A percentile compares a stretch with the other conserved stretches of the same genome.
phyloP scores from a whole-genome alignment of 2,329 filamentous ascomycete species.

The Exophiala bonariae region DNA sequence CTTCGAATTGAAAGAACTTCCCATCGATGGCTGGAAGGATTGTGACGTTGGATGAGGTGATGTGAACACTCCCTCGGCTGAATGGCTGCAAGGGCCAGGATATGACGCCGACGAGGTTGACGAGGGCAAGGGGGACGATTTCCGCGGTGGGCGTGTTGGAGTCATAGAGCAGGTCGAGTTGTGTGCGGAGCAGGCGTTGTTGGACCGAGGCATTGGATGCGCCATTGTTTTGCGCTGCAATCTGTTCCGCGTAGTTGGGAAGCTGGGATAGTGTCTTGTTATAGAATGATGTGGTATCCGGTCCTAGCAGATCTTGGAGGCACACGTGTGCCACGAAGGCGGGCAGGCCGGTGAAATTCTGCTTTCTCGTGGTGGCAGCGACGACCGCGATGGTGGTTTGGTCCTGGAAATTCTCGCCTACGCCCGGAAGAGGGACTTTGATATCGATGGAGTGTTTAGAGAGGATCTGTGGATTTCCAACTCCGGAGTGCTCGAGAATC shows the following conservation, averaged over 20 bases:
- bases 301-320: slow-evolving; percentile 1
- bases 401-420: slow-evolving; percentile 53
- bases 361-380: background rate
- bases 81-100: slow-evolving; percentile 20
- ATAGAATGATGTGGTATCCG: slow-evolving; percentile 1
- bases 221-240: slow-evolving; percentile 1
- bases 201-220: slow-evolving; percentile 2
- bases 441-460: slow-evolving; percentile 29
- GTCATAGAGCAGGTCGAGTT: slow-evolving; percentile 4
- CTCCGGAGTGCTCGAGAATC: slow-evolving; percentile 60
- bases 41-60: slow-evolving; percentile 15
- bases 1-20: slow-evolving; percentile 1
- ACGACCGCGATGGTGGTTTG: slow-evolving; percentile 30
- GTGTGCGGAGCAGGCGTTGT: slow-evolving; percentile 1
- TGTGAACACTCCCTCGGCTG: slow-evolving; percentile 34
- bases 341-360: background rate
- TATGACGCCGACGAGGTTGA: background rate
- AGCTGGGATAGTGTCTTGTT: background rate
- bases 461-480: slow-evolving; percentile 46
- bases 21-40: background rate
- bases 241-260: background rate
- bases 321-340: too few relatives aligned
- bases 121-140: background rate
- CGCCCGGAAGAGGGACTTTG: slow-evolving; percentile 35
- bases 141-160: slow-evolving; percentile 3